A percentile compares a stretch with the other conserved stretches of the same genome.
Evolutionary conservation across 2,329 filamentous ascomycete species (phyloP).

Genomic region (Pseudopyricularia cyperi): DNA sequence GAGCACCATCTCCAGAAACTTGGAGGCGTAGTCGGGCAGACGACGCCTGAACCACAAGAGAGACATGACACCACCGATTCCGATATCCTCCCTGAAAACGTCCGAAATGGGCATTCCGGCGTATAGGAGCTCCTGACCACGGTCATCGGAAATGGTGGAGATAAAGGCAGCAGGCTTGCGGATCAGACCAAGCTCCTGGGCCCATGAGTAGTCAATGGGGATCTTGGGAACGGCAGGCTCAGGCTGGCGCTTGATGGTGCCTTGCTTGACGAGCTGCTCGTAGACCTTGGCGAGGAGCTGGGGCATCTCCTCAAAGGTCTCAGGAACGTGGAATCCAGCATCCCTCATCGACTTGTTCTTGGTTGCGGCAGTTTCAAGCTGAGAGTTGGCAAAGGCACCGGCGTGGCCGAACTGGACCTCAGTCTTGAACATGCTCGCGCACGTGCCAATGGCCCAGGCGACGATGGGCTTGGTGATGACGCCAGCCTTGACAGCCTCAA

Average conservation of each 20-base stretch:
- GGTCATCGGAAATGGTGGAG: constrained; percentile 98
- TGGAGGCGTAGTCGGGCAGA: constrained; percentile 89
- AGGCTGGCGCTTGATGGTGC: constrained; percentile 70
- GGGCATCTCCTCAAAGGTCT: constrained; percentile 95
- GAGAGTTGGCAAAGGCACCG: constrained; percentile 96
- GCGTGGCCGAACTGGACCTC: constrained; percentile 99
- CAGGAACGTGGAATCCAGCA: constrained; percentile 84
- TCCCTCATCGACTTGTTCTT: constrained; percentile 98
- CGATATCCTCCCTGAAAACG: constrained; percentile 97
- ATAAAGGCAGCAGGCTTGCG: constrained; percentile 99
- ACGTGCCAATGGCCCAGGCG: constrained; percentile 98
- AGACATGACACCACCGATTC: constrained; percentile 99
- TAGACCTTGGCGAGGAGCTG: constrained; percentile 66
- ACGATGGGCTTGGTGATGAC: constrained; percentile 97
- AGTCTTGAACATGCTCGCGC: constrained; percentile 99
- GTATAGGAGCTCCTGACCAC: constrained; percentile 97
- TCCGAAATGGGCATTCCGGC: constrained; percentile 99
- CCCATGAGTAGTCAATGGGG: constrained; percentile 99
- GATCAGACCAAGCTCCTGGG: constrained; percentile 97
- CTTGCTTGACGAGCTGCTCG: constrained; percentile 72
- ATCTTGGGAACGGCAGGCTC: constrained; percentile 98
- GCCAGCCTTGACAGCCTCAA: constrained; percentile 91
- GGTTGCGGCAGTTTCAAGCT: constrained; percentile 88
- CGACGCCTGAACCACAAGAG: constrained; percentile 98
- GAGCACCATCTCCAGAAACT: constrained; percentile 99